A percentile compares a stretch with the other conserved stretches of the same genome.
Evolutionary conservation across 1,139 yeast genomes (phyloP).

Genomic region (Geotrichum fermentans): DNA sequence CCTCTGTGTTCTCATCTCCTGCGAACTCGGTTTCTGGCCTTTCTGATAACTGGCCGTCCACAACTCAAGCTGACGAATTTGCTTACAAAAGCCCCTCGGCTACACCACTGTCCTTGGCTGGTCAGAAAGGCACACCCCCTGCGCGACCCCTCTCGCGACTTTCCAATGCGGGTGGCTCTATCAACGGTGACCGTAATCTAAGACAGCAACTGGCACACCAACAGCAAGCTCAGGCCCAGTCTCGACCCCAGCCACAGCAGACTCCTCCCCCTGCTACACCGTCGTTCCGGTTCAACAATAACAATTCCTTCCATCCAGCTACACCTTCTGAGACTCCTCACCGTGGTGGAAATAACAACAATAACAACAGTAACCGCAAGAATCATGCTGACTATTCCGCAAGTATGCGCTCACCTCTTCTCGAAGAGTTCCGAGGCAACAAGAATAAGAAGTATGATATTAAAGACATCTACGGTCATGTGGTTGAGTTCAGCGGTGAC

Average conservation of each 20-base stretch:
- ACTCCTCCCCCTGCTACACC: slow-evolving; percentile 3
- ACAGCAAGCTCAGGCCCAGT: slow-evolving; percentile 3
- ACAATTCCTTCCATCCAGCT: background rate
- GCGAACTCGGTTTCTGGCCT: slow-evolving; percentile 15
- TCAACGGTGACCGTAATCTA: slow-evolving; percentile 18
- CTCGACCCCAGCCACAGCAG: background rate
- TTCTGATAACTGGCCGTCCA: slow-evolving; percentile 11
- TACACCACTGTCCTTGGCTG: background rate
- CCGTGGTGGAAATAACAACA: background rate
- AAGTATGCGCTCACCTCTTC: slow-evolving; percentile 57
- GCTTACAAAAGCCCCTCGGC: slow-evolving; percentile 15
- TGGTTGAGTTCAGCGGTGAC: slow-evolving; percentile 88
- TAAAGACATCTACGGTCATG: slow-evolving; percentile 78
- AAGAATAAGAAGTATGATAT: slow-evolving; percentile 56
- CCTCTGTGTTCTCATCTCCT: slow-evolving; percentile 19
- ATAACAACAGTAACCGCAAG: background rate
- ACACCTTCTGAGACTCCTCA: slow-evolving; percentile 1
- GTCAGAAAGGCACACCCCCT: slow-evolving; percentile 6
- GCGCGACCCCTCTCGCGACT: slow-evolving; percentile 14
- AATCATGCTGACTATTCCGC: slow-evolving; percentile 31
- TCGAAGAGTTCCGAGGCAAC: slow-evolving; percentile 81
- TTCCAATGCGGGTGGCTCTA: slow-evolving; percentile 16
- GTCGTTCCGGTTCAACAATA: background rate
- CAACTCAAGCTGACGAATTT: slow-evolving; percentile 5
- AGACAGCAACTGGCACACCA: slow-evolving; percentile 22